Conservation (phyloP, 208 protist species). For the Wallacemonas sp. region DNA sequence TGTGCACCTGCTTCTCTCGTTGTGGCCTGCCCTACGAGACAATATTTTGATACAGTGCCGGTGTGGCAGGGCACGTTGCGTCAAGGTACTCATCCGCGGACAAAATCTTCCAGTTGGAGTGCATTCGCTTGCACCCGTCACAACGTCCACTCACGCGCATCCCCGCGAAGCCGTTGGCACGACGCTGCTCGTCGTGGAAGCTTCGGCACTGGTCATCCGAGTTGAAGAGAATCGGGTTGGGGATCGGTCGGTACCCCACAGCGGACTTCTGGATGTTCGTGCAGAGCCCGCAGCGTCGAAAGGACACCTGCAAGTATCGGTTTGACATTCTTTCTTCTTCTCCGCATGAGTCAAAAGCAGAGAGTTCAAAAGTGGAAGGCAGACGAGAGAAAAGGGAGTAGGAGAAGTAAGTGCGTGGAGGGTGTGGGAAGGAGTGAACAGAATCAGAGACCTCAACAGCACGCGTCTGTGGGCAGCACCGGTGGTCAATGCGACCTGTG, state of each 20-base stretch:
- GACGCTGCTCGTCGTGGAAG: slow-evolving; percentile 76
- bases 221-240: slow-evolving; percentile 88
- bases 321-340: slow-evolving; percentile 50
- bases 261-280: slow-evolving; percentile 61
- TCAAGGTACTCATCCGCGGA: slow-evolving; percentile 76
- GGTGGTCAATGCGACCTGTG: too few relatives aligned
- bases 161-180: slow-evolving; percentile 53
- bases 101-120: slow-evolving; percentile 76
- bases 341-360: too few relatives aligned
- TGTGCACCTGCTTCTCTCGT: too few relatives aligned
- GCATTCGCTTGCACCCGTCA: slow-evolving; percentile 64
- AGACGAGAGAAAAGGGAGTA: slow-evolving; percentile 14
- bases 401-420: slow-evolving; percentile 1
- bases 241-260: slow-evolving; percentile 80
- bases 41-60: slow-evolving; percentile 42
- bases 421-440: neutral
- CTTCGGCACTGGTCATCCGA: slow-evolving; percentile 82
- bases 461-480: too few relatives aligned
- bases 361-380: slow-evolving; percentile 1
- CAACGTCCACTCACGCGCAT: slow-evolving; percentile 65
- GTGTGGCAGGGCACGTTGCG: slow-evolving; percentile 56
- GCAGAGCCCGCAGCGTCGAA: slow-evolving; percentile 74
- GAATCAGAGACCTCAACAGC: too few relatives aligned
- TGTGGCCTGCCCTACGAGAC: too few relatives aligned
- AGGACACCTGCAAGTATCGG: slow-evolving; percentile 83